Base-by-base conservation (phyloP, 208 protist genomes). In the Trypanosoma congolense region DNA sequence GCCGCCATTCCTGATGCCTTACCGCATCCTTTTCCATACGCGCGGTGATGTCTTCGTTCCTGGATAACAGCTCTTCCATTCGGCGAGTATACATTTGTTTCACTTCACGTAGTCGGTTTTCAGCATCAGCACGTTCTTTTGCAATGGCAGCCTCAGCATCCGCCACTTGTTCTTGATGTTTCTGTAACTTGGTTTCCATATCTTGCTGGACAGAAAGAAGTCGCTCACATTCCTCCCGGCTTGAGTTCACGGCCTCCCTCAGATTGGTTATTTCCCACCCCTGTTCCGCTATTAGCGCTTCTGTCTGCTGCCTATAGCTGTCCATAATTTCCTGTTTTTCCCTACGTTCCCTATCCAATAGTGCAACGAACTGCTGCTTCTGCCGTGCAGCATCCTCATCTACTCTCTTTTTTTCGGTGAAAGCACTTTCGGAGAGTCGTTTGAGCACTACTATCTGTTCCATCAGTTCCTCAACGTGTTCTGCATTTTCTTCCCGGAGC, bases 301-400 rank as follows among this genome's bases (percentile, higher is more conserved):
- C 83, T 10, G 87, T 94, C 64, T 94, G 80, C 45, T 84, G 73
- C n/a, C 87, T 71, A 63, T 94, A 94, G 56, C 89, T 83, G 4
- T 76, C 80, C 87, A 90, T 91, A 29, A 94, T 90, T 41, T 75
- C 76, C 53, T 76, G 77, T 64, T 94, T 90, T 58, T 94, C 87
- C 51, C 77, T 73, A 9, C 87, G 80, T 67, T 94, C 87, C 25
- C 70, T 59, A n/a, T 90, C 83, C 43, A 94, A 61, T 31, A 94
- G 57, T 6, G 57, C 64, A 14, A 87, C 61, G 24, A 94, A 71
- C 44, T 91, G 74, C 61, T 72, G 68, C 65, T 87, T 88, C 19
- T 79, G 70, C 5, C 70, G 72, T 18, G 64, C 67, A 2, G 73
- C 80, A 33, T 94, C 83, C 35, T 81, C 83, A 1, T 70, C 51